Evolutionary conservation across 192 early-diverging fungal genomes (phyloP), one percentile per base, ranked within the genome.

Genomic region (Lobosporangium transversale): DNA sequence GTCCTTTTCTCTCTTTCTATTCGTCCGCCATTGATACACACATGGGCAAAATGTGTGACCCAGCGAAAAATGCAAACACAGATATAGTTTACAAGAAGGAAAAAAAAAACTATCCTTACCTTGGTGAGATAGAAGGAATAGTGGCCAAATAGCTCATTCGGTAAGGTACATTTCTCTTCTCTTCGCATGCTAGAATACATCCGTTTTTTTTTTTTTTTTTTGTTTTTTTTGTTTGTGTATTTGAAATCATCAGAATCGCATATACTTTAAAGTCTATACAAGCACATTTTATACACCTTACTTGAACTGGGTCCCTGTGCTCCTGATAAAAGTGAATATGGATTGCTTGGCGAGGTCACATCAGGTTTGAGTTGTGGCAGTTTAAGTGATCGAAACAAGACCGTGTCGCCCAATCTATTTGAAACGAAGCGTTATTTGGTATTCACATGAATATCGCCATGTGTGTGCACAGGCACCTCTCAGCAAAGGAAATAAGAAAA

Each of bases 111-210:
- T 1, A 4, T 4, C n/a, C 50, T 50, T 66, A 75, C 63, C 51
- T 66, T 43, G 59, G 45, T 12, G 58, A 17, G 1, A 12, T 21
- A 4, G 63, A 43, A 5, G 63, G 64, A 9, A 67, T 15, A 20
- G 29, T 45, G 29, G 36, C 30, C 2, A 76, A 35, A 35, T 59
- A 67, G 23, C 73, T 76, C 43, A 40, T 66, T 26, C 73, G 40
- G 14, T 62, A 66, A 11, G 53, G 53, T 12, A 61, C 29, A 31
- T 9, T 35, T 21, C 26, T 35, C 49, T 50, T 76, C 3, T 66
- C 58, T 3, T 32, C 18, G 44, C 67, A 69, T 5, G 11, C 58
- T 53, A 59, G 3, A 37, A n/a, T n/a, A n/a, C n/a, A n/a, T n/a
- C n/a, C n/a, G n/a, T n/a, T n/a, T n/a, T n/a, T n/a, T n/a, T n/a